Conservation (phyloP, 2,329 filamentous ascomycete species). For the Beauveria varroae region DNA sequence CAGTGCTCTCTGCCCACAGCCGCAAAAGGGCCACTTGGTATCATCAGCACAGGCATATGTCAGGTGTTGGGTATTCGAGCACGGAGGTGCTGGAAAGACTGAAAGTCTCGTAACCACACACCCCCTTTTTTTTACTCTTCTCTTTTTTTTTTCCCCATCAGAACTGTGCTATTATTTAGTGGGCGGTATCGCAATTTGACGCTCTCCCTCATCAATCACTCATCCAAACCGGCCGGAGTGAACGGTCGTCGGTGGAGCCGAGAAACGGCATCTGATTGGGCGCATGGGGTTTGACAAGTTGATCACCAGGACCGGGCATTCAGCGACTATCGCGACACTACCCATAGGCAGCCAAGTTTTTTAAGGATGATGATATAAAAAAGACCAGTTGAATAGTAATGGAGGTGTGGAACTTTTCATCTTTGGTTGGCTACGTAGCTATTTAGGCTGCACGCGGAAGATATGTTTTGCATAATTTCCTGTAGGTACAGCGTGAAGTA, state of each 20-base stretch:
- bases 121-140: not conserved
- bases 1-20: not conserved
- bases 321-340: not conserved
- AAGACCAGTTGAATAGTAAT: not conserved
- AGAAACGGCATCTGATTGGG: slow-evolving; percentile 5
- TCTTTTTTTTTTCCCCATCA: not conserved
- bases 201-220: not conserved
- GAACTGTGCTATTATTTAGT: no score
- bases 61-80: not conserved
- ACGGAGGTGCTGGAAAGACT: not conserved
- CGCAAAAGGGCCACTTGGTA: not conserved
- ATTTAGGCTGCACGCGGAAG: not conserved
- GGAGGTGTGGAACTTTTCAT: not conserved
- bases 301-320: slow-evolving; percentile 1
- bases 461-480: not conserved
- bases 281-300: not conserved
- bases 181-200: not conserved
- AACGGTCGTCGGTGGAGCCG: slow-evolving; percentile 2
- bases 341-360: no score
- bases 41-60: not conserved
- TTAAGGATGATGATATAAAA: not conserved
- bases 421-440: not conserved
- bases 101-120: not conserved
- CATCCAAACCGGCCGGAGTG: not conserved
- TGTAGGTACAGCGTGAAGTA: not conserved